Evolutionary conservation across 371 early-diverging fungal genomes (phyloP).

Genomic region (Nosema granulosis): DNA sequence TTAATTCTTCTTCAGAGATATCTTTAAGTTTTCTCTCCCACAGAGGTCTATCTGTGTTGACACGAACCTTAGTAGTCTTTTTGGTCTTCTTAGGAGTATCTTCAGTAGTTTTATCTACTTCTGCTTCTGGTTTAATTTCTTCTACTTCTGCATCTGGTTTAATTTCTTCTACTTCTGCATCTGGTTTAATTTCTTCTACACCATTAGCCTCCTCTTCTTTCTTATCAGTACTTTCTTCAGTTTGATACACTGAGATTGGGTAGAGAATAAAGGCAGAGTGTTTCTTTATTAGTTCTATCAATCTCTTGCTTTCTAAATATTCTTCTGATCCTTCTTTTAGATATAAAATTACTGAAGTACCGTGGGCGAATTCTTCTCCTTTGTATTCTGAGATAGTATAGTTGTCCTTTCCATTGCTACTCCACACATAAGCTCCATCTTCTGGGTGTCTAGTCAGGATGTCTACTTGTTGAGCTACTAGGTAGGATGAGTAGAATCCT

Average conservation of each 20-base stretch:
- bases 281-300: slow-evolving; percentile 81
- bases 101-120: slow-evolving; percentile 69
- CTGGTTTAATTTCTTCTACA: too few relatives aligned
- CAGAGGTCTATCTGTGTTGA: slow-evolving; percentile 75
- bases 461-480: slow-evolving; percentile 84
- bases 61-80: slow-evolving; percentile 70
- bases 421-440: slow-evolving; percentile 86
- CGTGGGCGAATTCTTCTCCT: slow-evolving; percentile 74
- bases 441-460: slow-evolving; percentile 88
- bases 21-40: slow-evolving; percentile 86
- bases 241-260: slow-evolving; percentile 77
- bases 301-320: slow-evolving; percentile 75
- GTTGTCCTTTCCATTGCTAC: slow-evolving; percentile 79
- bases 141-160: slow-evolving; percentile 58
- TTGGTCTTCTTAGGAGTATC: slow-evolving; percentile 70
- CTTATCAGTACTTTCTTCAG: slow-evolving; percentile 74
- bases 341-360: slow-evolving; percentile 78
- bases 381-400: slow-evolving; percentile 82
- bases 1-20: slow-evolving; percentile 79
- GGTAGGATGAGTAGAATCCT: slow-evolving; percentile 92
- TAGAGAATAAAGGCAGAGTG: slow-evolving; percentile 85
- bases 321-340: slow-evolving; percentile 82
- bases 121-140: slow-evolving; percentile 68
- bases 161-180: slow-evolving; percentile 72
- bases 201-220: slow-evolving; percentile 68